phyloP scores from a whole-genome alignment of 441 rosid species.

The Corymbia citriodora region DNA sequence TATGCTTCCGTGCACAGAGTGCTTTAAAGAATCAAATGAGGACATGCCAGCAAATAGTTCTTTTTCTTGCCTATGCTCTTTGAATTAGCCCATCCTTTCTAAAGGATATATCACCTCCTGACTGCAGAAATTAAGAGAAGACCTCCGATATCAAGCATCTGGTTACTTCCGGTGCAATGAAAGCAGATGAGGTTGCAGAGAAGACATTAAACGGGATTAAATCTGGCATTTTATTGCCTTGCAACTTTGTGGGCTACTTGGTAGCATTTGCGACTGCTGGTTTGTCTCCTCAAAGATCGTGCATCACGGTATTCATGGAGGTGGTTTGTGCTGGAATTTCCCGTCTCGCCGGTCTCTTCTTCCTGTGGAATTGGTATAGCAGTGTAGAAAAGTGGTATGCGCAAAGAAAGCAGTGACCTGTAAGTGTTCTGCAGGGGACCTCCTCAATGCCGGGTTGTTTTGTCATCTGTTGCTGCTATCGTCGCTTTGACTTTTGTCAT shows the following conservation, averaged over 20 bases:
- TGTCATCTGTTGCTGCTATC: not conserved
- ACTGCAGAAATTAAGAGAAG: constrained; percentile 58
- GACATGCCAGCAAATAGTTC: not conserved
- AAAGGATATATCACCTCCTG: not conserved
- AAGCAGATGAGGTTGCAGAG: constrained; percentile 76
- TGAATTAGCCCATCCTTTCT: not conserved
- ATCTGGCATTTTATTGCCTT: constrained; percentile 66
- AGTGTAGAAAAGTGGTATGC: constrained; percentile 59
- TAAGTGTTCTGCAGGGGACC: not conserved
- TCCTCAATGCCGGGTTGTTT: not conserved
- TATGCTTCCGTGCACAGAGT: not conserved
- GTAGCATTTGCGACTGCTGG: constrained; percentile 73
- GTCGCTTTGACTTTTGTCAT: not conserved
- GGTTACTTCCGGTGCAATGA: constrained; percentile 61
- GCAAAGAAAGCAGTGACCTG: constrained; percentile 21
- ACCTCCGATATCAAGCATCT: constrained; percentile 64
- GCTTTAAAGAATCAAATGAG: not conserved
- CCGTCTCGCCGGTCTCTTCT: constrained; percentile 51
- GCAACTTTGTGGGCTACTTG: constrained; percentile 70
- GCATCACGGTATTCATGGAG: constrained; percentile 67
- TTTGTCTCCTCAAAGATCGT: constrained; percentile 82
- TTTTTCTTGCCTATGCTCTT: not conserved
- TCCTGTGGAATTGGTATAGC: constrained; percentile 83
- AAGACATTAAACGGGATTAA: constrained; percentile 67
- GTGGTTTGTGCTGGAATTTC: constrained; percentile 42